phyloP scores from a whole-genome alignment of 805 yeast genomes.

The Myxozyma geophila region DNA sequence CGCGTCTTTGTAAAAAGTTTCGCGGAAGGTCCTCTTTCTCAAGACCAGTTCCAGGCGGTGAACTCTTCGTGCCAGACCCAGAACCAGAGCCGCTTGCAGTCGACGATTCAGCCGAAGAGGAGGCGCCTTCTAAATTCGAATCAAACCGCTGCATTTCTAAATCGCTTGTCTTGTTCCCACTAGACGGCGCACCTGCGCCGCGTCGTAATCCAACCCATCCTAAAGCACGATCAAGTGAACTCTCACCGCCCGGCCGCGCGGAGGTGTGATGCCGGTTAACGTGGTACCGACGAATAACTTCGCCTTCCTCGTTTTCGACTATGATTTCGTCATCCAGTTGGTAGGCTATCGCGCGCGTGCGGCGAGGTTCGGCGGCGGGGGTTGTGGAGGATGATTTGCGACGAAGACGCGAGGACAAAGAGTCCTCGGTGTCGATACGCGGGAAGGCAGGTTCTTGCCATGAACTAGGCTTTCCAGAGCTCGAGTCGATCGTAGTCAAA shows the following conservation, averaged over 20 bases:
- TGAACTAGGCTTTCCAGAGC: conserved; percentile 22
- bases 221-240: conserved; percentile 51
- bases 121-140: conserved; percentile 5
- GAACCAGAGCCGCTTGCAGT: conserved; percentile 12
- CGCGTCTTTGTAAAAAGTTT: conserved; percentile 32
- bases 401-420: background rate
- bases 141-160: conserved; percentile 31
- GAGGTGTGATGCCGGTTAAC: conserved; percentile 60
- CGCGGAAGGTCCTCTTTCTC: conserved; percentile 36
- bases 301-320: conserved; percentile 92
- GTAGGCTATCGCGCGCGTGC: conserved; percentile 64
- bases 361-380: conserved; percentile 11
- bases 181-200: conserved; percentile 8
- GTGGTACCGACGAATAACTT: conserved; percentile 78
- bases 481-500: conserved; percentile 49
- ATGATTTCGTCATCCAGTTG: conserved; percentile 76
- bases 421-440: background rate
- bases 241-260: conserved; percentile 4
- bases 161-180: conserved; percentile 3
- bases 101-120: conserved; percentile 12
- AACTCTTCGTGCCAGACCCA: background rate
- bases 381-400: background rate
- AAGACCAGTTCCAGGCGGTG: conserved; percentile 7
- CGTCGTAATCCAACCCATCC: conserved; percentile 59
- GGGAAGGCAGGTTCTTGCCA: conserved; percentile 16